phyloP scores from a whole-genome alignment of 331 rosid genomes.

The Rhamnella rubrinervis region DNA sequence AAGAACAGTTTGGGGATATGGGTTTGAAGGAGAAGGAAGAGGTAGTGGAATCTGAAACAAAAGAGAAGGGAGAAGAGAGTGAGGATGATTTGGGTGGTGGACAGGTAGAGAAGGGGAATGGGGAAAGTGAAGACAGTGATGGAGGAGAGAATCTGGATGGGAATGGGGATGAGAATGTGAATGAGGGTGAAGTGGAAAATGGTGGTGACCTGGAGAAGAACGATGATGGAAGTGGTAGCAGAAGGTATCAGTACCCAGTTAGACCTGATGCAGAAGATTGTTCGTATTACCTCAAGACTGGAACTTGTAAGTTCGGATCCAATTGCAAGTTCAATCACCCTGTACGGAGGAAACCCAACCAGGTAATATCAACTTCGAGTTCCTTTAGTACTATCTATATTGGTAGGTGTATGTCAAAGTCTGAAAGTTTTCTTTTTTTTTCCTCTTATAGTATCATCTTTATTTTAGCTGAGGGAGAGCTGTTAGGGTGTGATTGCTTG shows the following conservation, averaged over 20 bases:
- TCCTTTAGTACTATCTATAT: not conserved
- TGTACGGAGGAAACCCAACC: slow-evolving; percentile 46
- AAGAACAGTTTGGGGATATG: slow-evolving; percentile 39
- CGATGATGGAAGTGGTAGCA: slow-evolving; percentile 29
- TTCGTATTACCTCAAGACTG: slow-evolving; percentile 75
- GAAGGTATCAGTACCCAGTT: slow-evolving; percentile 54
- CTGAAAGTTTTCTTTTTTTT: not conserved
- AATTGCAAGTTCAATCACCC: slow-evolving; percentile 95
- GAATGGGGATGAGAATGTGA: slow-evolving; percentile 14
- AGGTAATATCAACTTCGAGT: slow-evolving; percentile 35
- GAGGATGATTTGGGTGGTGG: slow-evolving; percentile 15
- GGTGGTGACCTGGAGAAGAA: slow-evolving; percentile 34
- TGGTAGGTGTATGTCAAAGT: not conserved
- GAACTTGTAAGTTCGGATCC: slow-evolving; percentile 81
- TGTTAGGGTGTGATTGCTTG: too few species aligned
- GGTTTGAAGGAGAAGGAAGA: slow-evolving; percentile 50
- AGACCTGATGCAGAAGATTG: slow-evolving; percentile 97
- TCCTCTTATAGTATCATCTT: not conserved
- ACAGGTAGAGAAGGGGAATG: slow-evolving; percentile 25
- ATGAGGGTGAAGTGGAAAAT: slow-evolving; percentile 18
- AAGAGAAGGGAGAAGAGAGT: slow-evolving; percentile 26
- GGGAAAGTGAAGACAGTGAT: slow-evolving; percentile 17
- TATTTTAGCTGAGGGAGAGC: not conserved
- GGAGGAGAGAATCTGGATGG: slow-evolving; percentile 17
- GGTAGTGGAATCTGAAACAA: slow-evolving; percentile 17